Percentiles rank a stretch among this genome's conserved stretches.
phyloP scores from a whole-genome alignment of 176 grass and related monocot species.

The Zizania latifolia region DNA sequence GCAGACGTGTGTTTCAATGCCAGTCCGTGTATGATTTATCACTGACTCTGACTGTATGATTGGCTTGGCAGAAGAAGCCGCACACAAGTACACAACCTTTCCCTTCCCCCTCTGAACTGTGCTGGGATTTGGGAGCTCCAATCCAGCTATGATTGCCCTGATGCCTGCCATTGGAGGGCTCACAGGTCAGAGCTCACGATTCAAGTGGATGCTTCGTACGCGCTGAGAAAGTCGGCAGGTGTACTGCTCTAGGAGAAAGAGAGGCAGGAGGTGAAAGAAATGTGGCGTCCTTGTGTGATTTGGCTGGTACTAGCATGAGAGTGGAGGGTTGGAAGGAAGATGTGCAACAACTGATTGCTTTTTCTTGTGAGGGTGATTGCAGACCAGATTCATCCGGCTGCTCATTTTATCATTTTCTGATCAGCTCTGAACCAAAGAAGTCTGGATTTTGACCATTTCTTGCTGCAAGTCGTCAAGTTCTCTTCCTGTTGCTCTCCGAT shows the following conservation, averaged over 20 bases:
- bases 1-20: background rate
- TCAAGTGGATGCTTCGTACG: conserved; percentile 3
- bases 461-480: background rate
- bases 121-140: no score
- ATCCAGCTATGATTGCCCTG: no score
- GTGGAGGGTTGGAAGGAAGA: background rate
- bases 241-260: no score
- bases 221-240: background rate
- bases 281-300: no score
- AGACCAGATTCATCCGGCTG: background rate
- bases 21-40: no score
- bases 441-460: background rate
- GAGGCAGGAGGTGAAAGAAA: no score
- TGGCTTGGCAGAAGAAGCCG: background rate
- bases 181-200: background rate
- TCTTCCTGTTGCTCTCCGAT: background rate
- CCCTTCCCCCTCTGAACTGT: background rate
- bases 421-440: no score
- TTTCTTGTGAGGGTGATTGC: background rate
- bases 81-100: background rate
- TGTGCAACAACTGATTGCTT: background rate
- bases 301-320: no score
- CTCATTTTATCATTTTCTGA: background rate
- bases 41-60: background rate
- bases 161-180: background rate